Base-by-base conservation (phyloP, 148 eudicot genomes). In the Polygonum maritimum region DNA sequence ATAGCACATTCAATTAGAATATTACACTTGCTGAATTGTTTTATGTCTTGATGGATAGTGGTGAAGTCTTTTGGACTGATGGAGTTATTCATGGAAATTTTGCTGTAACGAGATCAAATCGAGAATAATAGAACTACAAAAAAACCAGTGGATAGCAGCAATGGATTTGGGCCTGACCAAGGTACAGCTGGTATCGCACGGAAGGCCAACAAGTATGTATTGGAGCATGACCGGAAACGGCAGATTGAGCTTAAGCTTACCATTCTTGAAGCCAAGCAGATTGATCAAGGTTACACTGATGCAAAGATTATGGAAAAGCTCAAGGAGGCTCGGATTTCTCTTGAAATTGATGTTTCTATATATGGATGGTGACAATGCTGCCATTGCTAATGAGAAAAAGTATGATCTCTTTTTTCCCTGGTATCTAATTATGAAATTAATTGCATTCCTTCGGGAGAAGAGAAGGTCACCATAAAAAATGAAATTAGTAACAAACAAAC, bases 161-260 rank as follows among this genome's bases (percentile, higher is more conserved):
- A 84, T 75, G 93, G 89, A 13, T 90, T 76, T 67, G 91, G 75
- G 19, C 78, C 81, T 60, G 90, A 86, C 54, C 92, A 94, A 70
- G 98, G 97, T 10, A 87, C 83, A 10, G 91, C 82, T 5, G 97
- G 97, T 3, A 75, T 92, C 13, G 49, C 80, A 35, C 86, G 86
- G 78, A 89, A 87, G 75, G 82, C 97, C 12, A 92, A 92, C 52
- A 82, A 83, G 76, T 93, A 92, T 12, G 90, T 94, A 11, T 77
- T 94, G 9, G 98, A 94, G 78, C 98, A 94, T 48, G 98, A 94
- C 69, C 98, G 97, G 2, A 94, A 92, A 85, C 84, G 98, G 74
- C 97, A 89, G 82, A 89, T 92, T 26, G 84, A 94, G 87, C 89
- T 94, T 60, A 92, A 92, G 88, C 87, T 94, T 31, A 85, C 83